These are phyloP conservation scores for Pyrenophora seminiperda DNA, from an alignment of 2,329 filamentous ascomycete genomes.

Conservation along the genomic window DNA sequence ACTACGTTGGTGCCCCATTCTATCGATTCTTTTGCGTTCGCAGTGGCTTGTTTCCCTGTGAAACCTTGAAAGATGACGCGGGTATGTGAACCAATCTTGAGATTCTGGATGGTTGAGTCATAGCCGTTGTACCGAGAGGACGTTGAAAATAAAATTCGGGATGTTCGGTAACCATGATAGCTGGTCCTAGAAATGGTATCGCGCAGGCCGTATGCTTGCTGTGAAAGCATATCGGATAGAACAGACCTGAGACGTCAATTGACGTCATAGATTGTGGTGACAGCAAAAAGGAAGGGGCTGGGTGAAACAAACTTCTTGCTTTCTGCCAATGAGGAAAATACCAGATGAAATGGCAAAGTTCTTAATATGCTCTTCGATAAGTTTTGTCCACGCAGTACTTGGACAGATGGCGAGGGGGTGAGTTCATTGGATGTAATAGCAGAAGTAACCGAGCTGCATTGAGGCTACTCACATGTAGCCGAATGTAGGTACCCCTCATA, in stretches of 20 bases:
- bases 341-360: background rate
- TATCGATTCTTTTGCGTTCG: constrained; percentile 76
- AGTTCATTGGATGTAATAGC: constrained; percentile 2
- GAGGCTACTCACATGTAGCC: constrained; percentile 24
- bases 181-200: constrained; percentile 7
- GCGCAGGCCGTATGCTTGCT: constrained; percentile 18
- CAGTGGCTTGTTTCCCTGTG: constrained; percentile 71
- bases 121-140: constrained; percentile 51
- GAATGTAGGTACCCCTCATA: constrained; percentile 16
- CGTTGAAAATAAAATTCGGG: constrained; percentile 35
- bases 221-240: constrained; percentile 20
- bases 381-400: background rate
- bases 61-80: constrained; percentile 74
- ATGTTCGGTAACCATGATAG: constrained; percentile 4
- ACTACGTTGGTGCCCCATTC: constrained; percentile 81
- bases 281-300: background rate
- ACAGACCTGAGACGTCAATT: constrained; percentile 5
- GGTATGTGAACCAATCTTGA: constrained; percentile 70
- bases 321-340: background rate
- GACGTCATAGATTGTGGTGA: constrained; percentile 12
- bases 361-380: background rate
- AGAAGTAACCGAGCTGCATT: constrained; percentile 17
- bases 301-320: background rate
- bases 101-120: constrained; percentile 67
- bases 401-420: background rate